phyloP scores from a whole-genome alignment of 768 basidiomycete genomes.

The Collybiopsis confluens region DNA sequence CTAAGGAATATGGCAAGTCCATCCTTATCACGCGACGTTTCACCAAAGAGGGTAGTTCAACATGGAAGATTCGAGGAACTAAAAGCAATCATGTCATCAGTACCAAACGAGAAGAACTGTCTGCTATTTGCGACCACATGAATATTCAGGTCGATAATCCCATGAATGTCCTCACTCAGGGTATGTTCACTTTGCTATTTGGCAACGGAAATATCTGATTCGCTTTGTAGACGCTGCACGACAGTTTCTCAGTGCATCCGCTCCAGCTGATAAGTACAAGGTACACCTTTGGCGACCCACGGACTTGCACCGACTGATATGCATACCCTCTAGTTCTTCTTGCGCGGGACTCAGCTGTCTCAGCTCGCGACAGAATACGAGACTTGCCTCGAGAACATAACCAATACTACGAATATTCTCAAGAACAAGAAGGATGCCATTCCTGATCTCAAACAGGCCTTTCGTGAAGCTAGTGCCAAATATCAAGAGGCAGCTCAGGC shows the following conservation, averaged over 20 bases:
- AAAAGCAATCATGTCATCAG: slow-evolving; percentile 64
- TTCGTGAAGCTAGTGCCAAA: slow-evolving; percentile 52
- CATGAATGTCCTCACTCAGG: slow-evolving; percentile 91
- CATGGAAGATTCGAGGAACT: slow-evolving; percentile 75
- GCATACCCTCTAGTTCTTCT: slow-evolving; percentile 72
- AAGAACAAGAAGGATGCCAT: slow-evolving; percentile 70
- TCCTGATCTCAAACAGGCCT: slow-evolving; percentile 64
- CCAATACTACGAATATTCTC: slow-evolving; percentile 60
- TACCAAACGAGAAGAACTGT: slow-evolving; percentile 78
- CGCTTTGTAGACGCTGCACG: slow-evolving; percentile 52
- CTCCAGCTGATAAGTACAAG: slow-evolving; percentile 84
- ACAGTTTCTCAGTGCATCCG: slow-evolving; percentile 82
- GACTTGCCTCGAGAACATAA: slow-evolving; percentile 67
- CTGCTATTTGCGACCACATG: slow-evolving; percentile 91
- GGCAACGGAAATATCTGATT: not conserved
- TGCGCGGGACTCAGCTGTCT: slow-evolving; percentile 86
- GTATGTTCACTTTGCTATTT: slow-evolving; percentile 25
- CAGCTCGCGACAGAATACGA: slow-evolving; percentile 89
- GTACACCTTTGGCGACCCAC: slow-evolving; percentile 34
- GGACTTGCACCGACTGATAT: not conserved
- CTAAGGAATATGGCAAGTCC: slow-evolving; percentile 78
- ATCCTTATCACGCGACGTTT: slow-evolving; percentile 84
- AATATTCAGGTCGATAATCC: slow-evolving; percentile 97
- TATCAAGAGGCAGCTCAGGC: slow-evolving; percentile 75
- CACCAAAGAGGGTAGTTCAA: slow-evolving; percentile 65